Evolutionary conservation across 164 flowering plant species (phyloP).

Genomic region (Magnolia kwangsiensis): DNA sequence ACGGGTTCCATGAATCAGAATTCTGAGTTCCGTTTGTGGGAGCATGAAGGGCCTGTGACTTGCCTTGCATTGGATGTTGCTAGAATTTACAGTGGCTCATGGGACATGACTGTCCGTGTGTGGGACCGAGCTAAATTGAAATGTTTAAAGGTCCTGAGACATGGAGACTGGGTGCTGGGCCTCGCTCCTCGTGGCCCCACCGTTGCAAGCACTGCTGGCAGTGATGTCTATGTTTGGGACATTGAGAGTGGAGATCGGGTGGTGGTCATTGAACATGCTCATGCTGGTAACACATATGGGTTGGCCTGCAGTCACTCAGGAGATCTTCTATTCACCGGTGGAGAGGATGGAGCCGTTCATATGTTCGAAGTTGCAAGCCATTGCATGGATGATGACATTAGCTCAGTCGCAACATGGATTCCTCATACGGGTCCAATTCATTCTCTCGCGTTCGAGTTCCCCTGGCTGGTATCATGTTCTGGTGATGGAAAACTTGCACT

Average conservation of each 20-base stretch:
- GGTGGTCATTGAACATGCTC: slow-evolving; percentile 41
- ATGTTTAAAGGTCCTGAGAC: slow-evolving; percentile 60
- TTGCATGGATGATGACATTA: slow-evolving; percentile 12
- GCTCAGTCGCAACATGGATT: slow-evolving; percentile 60
- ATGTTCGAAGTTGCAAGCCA: slow-evolving; percentile 66
- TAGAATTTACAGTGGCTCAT: slow-evolving; percentile 89
- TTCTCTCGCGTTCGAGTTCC: slow-evolving; percentile 90
- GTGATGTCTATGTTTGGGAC: slow-evolving; percentile 83
- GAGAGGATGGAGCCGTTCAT: slow-evolving; percentile 82
- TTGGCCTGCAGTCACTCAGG: slow-evolving; percentile 76
- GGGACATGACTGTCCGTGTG: slow-evolving; percentile 93
- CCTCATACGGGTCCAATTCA: slow-evolving; percentile 75
- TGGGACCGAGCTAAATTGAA: slow-evolving; percentile 72
- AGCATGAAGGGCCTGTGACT: slow-evolving; percentile 80
- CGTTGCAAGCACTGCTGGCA: slow-evolving; percentile 66
- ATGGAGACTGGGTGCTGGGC: slow-evolving; percentile 84
- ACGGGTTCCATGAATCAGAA: slow-evolving; percentile 33
- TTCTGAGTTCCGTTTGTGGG: slow-evolving; percentile 70
- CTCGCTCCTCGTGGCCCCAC: slow-evolving; percentile 57
- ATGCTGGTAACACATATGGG: slow-evolving; percentile 55
- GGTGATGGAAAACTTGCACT: slow-evolving; percentile 79
- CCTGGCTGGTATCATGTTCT: slow-evolving; percentile 94
- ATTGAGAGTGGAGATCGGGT: slow-evolving; percentile 33
- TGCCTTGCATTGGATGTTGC: slow-evolving; percentile 71
- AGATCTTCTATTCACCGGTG: slow-evolving; percentile 80